A percentile compares a stretch with the other conserved stretches of the same genome.
Conservation (phyloP, 192 early-diverging fungal species). For the Thoreauomyces humboldtii region DNA sequence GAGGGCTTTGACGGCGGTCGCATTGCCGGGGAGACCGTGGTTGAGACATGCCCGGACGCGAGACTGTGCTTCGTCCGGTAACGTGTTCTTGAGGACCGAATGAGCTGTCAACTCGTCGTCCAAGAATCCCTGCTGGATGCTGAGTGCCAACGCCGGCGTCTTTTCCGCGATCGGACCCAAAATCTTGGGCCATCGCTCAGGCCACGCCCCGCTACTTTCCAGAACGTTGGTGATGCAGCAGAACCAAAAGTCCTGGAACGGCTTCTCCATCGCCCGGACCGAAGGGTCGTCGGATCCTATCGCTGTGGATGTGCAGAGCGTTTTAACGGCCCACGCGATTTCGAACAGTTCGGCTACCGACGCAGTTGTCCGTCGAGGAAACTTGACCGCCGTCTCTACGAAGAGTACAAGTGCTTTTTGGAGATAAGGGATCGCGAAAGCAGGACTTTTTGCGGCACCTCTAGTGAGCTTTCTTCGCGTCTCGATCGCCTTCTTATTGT, state of each 20-base stretch:
- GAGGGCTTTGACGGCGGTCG: slow-evolving; percentile 55
- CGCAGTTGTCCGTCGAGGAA: not conserved
- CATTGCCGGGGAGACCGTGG: slow-evolving; percentile 53
- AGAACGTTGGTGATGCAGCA: slow-evolving; percentile 78
- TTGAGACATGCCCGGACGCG: slow-evolving; percentile 57
- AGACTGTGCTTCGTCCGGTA: slow-evolving; percentile 54
- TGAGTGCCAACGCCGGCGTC: slow-evolving; percentile 79
- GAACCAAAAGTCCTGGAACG: slow-evolving; percentile 93
- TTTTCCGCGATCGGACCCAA: slow-evolving; percentile 75
- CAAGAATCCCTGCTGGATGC: slow-evolving; percentile 68
- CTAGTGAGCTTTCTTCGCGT: not conserved
- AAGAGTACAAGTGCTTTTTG: slow-evolving; percentile 36
- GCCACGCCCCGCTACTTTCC: slow-evolving; percentile 69
- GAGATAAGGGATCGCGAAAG: slow-evolving; percentile 24
- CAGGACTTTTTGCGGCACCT: not conserved
- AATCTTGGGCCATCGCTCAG: slow-evolving; percentile 68
- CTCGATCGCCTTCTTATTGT: not conserved
- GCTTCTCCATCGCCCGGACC: slow-evolving; percentile 52
- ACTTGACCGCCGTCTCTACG: slow-evolving; percentile 30
- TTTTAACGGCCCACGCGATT: slow-evolving; percentile 33
- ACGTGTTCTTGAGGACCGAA: slow-evolving; percentile 70
- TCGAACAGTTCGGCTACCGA: slow-evolving; percentile 31
- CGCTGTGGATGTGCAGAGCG: slow-evolving; percentile 33
- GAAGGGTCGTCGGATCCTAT: slow-evolving; percentile 13
- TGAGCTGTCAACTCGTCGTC: slow-evolving; percentile 86